These are phyloP conservation scores for Casuarina cunninghamiana DNA, from an alignment of 306 rosid species.

Conservation along the genomic window DNA sequence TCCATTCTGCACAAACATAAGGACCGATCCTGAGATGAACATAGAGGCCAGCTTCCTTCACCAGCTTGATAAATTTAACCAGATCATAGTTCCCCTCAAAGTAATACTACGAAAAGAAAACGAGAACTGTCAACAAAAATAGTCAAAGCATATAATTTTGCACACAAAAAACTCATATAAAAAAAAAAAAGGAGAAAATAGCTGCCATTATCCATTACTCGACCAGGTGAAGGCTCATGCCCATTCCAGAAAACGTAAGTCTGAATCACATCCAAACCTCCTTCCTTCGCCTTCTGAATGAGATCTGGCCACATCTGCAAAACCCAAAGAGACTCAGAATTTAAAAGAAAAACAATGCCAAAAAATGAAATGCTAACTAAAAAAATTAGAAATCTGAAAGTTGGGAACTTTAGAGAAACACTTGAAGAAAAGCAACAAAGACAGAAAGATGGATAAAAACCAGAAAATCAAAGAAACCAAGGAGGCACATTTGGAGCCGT, in stretches of 20 bases:
- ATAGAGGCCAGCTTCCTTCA: constrained; percentile 91
- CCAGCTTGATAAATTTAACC: constrained; percentile 84
- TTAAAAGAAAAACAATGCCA: neutral
- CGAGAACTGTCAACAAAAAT: constrained; percentile 1
- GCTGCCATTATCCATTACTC: constrained; percentile 51
- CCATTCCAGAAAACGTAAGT: constrained; percentile 99
- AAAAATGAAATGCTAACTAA: constrained; percentile 1
- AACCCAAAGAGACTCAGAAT: constrained; percentile 18
- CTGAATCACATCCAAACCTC: constrained; percentile 97
- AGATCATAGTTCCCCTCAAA: constrained; percentile 92
- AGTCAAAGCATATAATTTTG: constrained; percentile 6
- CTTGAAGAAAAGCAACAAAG: constrained; percentile 25
- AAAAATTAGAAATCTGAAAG: constrained; percentile 9
- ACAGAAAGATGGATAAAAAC: constrained; percentile 2
- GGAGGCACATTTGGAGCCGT: constrained; percentile 49
- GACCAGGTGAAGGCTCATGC: constrained; percentile 90
- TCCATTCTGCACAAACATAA: constrained; percentile 98
- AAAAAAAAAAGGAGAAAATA: constrained; percentile 19
- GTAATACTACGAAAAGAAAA: constrained; percentile 60
- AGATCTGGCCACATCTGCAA: constrained; percentile 99
- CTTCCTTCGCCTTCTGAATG: constrained; percentile 94
- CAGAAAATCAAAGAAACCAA: constrained; percentile 13
- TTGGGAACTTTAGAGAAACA: constrained; percentile 37
- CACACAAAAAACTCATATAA: constrained; percentile 16
- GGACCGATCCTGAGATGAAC: constrained; percentile 97